Evolutionary conservation across 306 rosid genomes (phyloP).

Genomic region (Heteromeles arbutifolia): DNA sequence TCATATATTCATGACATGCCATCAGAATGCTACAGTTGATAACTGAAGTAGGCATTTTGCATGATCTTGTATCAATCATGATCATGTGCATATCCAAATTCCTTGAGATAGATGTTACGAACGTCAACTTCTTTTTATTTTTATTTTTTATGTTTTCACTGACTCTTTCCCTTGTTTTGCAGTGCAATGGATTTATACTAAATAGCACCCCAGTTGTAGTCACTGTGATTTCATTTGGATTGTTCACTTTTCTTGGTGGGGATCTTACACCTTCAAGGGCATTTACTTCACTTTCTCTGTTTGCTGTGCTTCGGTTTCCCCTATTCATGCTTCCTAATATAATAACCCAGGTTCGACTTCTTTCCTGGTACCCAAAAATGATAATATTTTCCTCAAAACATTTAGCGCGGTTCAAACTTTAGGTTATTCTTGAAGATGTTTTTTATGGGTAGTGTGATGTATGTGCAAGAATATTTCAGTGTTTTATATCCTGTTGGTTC

Average conservation of each 20-base stretch:
- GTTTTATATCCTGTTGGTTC: not conserved
- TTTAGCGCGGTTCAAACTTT: not conserved
- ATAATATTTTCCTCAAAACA: not conserved
- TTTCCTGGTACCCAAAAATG: not conserved
- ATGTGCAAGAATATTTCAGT: not conserved
- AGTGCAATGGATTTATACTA: conserved; percentile 69
- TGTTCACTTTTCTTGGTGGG: conserved; percentile 89
- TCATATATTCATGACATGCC: not conserved
- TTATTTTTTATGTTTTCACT: too few relatives aligned
- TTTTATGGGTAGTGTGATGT: not conserved
- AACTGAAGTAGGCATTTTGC: not conserved
- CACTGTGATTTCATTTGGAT: conserved; percentile 90
- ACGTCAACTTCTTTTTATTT: not conserved
- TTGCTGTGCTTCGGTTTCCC: conserved; percentile 94
- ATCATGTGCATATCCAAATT: not conserved
- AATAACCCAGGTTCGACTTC: conserved; percentile 73
- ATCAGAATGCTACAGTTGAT: not conserved
- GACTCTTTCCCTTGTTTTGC: conserved; percentile 40
- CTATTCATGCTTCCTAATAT: conserved; percentile 96
- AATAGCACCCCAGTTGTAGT: conserved; percentile 91
- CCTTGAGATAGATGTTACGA: not conserved
- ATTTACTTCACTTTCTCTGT: conserved; percentile 90
- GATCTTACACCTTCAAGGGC: conserved; percentile 93
- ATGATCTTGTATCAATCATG: not conserved
- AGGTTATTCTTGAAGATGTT: not conserved